Evolutionary conservation across 495 filamentous ascomycete genomes (phyloP).

Genomic region (Thermothielavioides terrestris): DNA sequence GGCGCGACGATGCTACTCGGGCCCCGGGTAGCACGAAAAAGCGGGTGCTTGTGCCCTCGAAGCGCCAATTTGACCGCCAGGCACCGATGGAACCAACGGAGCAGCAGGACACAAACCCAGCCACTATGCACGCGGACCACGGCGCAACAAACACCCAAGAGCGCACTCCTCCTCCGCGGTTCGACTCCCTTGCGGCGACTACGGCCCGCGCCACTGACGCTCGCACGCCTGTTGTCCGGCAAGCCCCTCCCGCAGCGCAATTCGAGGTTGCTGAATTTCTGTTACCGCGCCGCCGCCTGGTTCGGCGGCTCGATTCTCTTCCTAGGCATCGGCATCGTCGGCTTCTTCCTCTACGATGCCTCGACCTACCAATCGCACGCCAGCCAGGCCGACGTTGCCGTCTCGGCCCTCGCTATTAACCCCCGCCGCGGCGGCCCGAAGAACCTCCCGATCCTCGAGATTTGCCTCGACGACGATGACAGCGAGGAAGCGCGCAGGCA

Average conservation of each 20-base stretch:
- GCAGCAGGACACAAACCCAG: conserved; percentile 2
- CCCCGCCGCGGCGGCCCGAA: conserved; percentile 87
- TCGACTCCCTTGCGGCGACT: not conserved
- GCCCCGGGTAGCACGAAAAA: conserved; percentile 5
- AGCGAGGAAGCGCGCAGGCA: conserved; percentile 53
- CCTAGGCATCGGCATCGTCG: conserved; percentile 48
- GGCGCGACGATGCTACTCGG: conserved; percentile 8
- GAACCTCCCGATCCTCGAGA: conserved; percentile 85
- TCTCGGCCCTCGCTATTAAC: conserved; percentile 72
- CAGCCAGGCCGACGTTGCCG: conserved; percentile 59
- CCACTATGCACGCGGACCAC: conserved; percentile 5
- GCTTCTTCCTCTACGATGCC: conserved; percentile 92
- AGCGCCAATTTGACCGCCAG: not conserved
- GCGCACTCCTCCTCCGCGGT: not conserved
- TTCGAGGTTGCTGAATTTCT: conserved; percentile 39
- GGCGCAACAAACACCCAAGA: not conserved
- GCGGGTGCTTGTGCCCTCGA: conserved; percentile 1
- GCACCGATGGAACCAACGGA: not conserved
- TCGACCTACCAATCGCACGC: conserved; percentile 72
- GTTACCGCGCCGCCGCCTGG: conserved; percentile 42
- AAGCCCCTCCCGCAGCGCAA: conserved; percentile 39
- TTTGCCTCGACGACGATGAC: conserved; percentile 81
- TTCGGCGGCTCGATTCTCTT: conserved; percentile 41
- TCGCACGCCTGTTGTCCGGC: conserved; percentile 35
- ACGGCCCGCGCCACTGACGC: not conserved